Conservation (phyloP, 2,329 filamentous ascomycete genomes). For the Colletotrichum sp. region DNA sequence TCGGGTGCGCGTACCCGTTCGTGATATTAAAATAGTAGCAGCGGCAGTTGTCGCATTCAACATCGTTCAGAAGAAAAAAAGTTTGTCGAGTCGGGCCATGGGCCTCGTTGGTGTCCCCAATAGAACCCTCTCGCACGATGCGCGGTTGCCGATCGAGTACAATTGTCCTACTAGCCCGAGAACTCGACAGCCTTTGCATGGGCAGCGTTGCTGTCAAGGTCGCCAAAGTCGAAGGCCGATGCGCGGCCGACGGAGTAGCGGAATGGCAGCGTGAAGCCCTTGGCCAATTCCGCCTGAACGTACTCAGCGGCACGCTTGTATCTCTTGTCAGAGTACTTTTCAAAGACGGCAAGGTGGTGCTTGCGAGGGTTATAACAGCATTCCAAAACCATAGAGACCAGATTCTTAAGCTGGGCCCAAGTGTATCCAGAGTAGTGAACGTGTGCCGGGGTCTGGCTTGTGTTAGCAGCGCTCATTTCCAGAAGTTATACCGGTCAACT, state of each 20-base stretch:
- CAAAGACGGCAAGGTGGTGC: slow-evolving; percentile 86
- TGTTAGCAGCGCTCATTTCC: slow-evolving; percentile 36
- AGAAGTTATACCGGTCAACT: slow-evolving; percentile 38
- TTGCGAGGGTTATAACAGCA: slow-evolving; percentile 83
- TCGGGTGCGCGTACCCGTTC: neutral
- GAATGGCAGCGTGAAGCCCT: slow-evolving; percentile 59
- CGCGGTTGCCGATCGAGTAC: slow-evolving; percentile 1
- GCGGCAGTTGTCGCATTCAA: neutral
- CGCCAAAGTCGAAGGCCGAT: slow-evolving; percentile 21
- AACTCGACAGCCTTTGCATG: slow-evolving; percentile 19
- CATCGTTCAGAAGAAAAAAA: neutral
- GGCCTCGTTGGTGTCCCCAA: neutral
- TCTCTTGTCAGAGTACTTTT: slow-evolving; percentile 88
- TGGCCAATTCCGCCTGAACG: slow-evolving; percentile 76
- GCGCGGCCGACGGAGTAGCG: slow-evolving; percentile 41
- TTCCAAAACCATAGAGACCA: slow-evolving; percentile 81
- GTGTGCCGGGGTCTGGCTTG: slow-evolving; percentile 74
- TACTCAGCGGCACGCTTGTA: slow-evolving; percentile 86
- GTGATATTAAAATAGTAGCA: neutral
- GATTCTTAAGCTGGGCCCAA: slow-evolving; percentile 78
- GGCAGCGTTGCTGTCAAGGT: slow-evolving; percentile 8
- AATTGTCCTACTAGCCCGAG: slow-evolving; percentile 19
- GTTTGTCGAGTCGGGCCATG: neutral
- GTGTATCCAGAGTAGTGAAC: slow-evolving; percentile 96
- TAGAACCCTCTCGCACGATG: neutral